These are phyloP conservation scores for Zygosaccharomyces sapae DNA, from an alignment of 1,139 yeast genomes.

Conservation along the genomic window DNA sequence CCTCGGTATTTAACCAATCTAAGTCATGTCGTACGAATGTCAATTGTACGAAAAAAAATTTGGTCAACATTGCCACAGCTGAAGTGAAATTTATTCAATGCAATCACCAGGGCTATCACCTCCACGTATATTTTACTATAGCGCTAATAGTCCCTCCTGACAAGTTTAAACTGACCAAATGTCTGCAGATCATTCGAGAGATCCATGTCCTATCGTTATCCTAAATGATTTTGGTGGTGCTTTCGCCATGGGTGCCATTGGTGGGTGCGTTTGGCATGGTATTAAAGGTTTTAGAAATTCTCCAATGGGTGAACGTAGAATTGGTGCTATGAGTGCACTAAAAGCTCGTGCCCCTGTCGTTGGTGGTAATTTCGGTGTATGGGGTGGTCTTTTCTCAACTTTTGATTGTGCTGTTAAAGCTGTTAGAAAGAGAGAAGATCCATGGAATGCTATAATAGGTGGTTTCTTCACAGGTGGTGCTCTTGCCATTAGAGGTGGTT, in stretches of 20 bases:
- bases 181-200: conserved; percentile 98
- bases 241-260: conserved; percentile 96
- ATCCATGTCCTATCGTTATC: conserved; percentile 96
- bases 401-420: conserved; percentile 96
- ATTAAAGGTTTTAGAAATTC: conserved; percentile 98
- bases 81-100: background rate
- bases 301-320: conserved; percentile 90
- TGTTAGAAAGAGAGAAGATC: conserved; percentile 94
- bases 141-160: background rate
- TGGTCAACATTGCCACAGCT: background rate
- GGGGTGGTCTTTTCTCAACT: conserved; percentile 98
- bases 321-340: conserved; percentile 84
- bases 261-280: conserved; percentile 99
- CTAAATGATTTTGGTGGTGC: conserved; percentile 98
- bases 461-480: conserved; percentile 99
- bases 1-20: too few relatives aligned
- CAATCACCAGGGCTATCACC: background rate
- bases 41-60: background rate
- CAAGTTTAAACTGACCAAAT: conserved; percentile 32
- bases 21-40: background rate
- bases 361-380: conserved; percentile 98
- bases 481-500: conserved; percentile 96
- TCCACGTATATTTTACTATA: background rate
- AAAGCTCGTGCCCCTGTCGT: conserved; percentile 97
- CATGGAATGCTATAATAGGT: conserved; percentile 96